A percentile compares a stretch with the other conserved stretches of the same genome.
phyloP scores from a whole-genome alignment of 306 rosid genomes.

The Glycine tomentella region DNA sequence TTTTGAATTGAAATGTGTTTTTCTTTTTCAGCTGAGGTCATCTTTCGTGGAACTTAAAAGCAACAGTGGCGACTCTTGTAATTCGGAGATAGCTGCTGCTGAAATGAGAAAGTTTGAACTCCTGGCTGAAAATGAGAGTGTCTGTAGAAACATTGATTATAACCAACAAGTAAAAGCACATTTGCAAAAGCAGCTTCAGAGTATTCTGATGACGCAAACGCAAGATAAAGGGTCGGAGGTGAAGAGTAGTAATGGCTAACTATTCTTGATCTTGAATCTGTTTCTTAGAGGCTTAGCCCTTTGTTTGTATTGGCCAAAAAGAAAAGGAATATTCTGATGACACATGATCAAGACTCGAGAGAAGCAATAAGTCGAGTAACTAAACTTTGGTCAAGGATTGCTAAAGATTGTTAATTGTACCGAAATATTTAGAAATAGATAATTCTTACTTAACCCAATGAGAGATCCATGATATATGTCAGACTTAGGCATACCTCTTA shows the following conservation, averaged over 20 bases:
- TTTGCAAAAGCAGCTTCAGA: slow-evolving; percentile 70
- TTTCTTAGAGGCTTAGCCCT: not conserved
- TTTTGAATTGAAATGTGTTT: not conserved
- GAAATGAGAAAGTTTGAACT: slow-evolving; percentile 68
- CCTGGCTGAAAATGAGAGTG: slow-evolving; percentile 55
- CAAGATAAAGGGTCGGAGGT: not conserved
- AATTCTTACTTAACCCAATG: too few species aligned
- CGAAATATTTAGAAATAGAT: too few species aligned
- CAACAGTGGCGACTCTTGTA: slow-evolving; percentile 47
- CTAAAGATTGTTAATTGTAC: too few species aligned
- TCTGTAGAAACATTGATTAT: slow-evolving; percentile 56
- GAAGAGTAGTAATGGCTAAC: slow-evolving; percentile 20
- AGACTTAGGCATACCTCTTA: too few species aligned
- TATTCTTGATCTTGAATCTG: not conserved
- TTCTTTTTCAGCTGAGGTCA: slow-evolving; percentile 58
- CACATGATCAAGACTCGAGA: not conserved
- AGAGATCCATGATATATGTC: too few species aligned
- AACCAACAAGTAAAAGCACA: slow-evolving; percentile 63
- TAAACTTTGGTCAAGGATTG: too few species aligned
- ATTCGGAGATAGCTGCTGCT: slow-evolving; percentile 63
- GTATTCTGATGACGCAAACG: slow-evolving; percentile 22
- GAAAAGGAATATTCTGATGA: slow-evolving; percentile 7
- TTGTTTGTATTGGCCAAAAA: not conserved
- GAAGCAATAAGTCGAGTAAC: not conserved
- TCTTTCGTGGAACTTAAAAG: slow-evolving; percentile 52